A percentile compares a stretch with the other conserved stretches of the same genome.
Evolutionary conservation across 2,329 filamentous ascomycete species (phyloP).

Genomic region (Lojkania enalia): DNA sequence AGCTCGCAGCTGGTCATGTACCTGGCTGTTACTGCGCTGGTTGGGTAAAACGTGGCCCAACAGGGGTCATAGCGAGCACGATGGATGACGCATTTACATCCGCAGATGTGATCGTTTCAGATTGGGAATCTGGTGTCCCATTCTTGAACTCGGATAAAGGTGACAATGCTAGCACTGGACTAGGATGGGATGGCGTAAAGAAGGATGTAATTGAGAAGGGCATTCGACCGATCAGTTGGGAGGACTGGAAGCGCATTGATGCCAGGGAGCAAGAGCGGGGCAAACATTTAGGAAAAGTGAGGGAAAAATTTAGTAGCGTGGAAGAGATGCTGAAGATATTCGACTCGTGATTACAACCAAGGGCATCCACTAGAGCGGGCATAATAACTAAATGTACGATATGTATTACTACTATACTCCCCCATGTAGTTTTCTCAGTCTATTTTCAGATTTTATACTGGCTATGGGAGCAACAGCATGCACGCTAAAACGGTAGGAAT

Average conservation of each 20-base stretch:
- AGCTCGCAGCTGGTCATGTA: slow-evolving; percentile 54
- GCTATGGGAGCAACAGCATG: no score
- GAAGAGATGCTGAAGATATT: slow-evolving; percentile 59
- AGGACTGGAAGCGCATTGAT: slow-evolving; percentile 86
- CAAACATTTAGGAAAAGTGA: slow-evolving; percentile 68
- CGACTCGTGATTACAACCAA: not conserved
- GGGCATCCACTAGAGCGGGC: no score
- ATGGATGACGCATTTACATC: slow-evolving; percentile 94
- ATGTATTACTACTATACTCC: no score
- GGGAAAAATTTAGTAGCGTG: slow-evolving; percentile 67
- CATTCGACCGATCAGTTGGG: slow-evolving; percentile 72
- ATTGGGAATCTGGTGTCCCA: slow-evolving; percentile 62
- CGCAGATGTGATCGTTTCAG: slow-evolving; percentile 78
- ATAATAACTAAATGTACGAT: no score
- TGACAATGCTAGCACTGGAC: slow-evolving; percentile 43
- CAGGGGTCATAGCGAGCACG: slow-evolving; percentile 92
- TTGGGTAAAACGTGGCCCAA: slow-evolving; percentile 95
- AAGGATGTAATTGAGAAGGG: slow-evolving; percentile 60
- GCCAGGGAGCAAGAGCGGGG: slow-evolving; percentile 72
- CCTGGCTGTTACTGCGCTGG: slow-evolving; percentile 89
- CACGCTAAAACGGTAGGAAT: no score
- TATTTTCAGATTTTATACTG: no score
- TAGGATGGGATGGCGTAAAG: slow-evolving; percentile 79
- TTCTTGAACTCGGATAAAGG: slow-evolving; percentile 53
- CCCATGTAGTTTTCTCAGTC: no score